A percentile compares a stretch with the other conserved stretches of the same genome.
Conservation (phyloP, 192 early-diverging fungal species). For the Fimicolochytrium jonesii region DNA sequence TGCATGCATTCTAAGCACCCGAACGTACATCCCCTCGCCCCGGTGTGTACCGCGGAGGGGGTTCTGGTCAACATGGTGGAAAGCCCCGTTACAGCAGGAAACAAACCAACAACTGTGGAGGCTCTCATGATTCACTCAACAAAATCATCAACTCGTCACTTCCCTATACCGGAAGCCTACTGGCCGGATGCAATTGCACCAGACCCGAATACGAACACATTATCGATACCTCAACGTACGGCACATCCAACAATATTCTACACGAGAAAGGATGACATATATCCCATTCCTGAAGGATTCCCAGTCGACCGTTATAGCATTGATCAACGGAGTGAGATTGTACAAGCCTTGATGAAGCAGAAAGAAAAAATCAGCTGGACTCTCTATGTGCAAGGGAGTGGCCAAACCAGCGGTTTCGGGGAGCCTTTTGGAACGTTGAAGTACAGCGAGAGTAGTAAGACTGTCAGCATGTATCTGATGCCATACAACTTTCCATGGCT, state of each 20-base stretch:
- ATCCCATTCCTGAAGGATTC: constrained; percentile 66
- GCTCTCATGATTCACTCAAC: constrained; percentile 35
- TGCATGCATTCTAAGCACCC: constrained; percentile 30
- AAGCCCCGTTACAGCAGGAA: constrained; percentile 2
- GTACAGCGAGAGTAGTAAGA: constrained; percentile 56
- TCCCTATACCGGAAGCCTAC: constrained; percentile 74
- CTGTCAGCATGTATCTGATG: constrained; percentile 69
- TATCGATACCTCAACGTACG: constrained; percentile 36
- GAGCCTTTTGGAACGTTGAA: constrained; percentile 74
- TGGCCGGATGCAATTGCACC: constrained; percentile 30
- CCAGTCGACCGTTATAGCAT: constrained; percentile 74
- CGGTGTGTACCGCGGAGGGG: constrained; percentile 17
- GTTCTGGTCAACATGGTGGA: constrained; percentile 32
- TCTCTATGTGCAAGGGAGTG: constrained; percentile 55
- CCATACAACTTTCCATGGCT: constrained; percentile 76
- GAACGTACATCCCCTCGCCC: constrained; percentile 21
- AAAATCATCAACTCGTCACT: constrained; percentile 27
- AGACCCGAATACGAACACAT: background rate
- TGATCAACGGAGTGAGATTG: constrained; percentile 51
- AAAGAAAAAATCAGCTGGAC: constrained; percentile 51
- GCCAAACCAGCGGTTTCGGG: constrained; percentile 56
- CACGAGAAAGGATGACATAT: constrained; percentile 50
- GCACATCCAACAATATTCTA: constrained; percentile 63
- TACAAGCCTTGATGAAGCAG: constrained; percentile 58
- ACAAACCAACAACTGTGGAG: constrained; percentile 11